Evolutionary conservation across 2,329 filamentous ascomycete species (phyloP), one percentile per base, ranked within the genome.

Genomic region (Aspergillus sp.): DNA sequence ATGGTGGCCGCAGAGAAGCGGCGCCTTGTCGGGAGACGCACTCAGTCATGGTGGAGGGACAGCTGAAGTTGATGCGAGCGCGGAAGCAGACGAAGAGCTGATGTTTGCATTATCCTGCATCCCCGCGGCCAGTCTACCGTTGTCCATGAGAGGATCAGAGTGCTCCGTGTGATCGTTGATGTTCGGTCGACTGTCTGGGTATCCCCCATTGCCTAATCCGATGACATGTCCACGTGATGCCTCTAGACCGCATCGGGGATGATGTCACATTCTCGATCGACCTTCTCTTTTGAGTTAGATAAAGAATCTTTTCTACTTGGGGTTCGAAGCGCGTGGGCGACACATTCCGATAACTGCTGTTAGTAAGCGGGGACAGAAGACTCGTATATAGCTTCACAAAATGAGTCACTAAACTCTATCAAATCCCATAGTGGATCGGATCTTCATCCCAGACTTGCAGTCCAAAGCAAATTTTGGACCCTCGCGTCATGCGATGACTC

Each of bases 1-100:
- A 83, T 33, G 55, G 59, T 22, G 61, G 58, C 35, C 60, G 65
- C 19, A 49, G 40, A 41, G 50, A 43, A 38, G 56, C 40, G 4
- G 32, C 50, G 42, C 60, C 56, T 48, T 64, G 60, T 55, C 50
- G 57, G 47, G 54, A 52, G 13, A 53, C 45, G 8, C 30, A 47
- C 20, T 53, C 46, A 19, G 60, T 48, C 65, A 69, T 65, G 43
- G 55, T 65, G 43, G 17, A 42, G 46, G 32, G 30, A 16, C 20
- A 8, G 43, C 9, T 42, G 7, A 20, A 42, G 35, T n/a, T 38
- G 19, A 24, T 42, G 11, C 17, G 40, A 42, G 19, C 19, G 16
- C 7, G 10, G 19, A 11, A 42, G 6, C 26, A 30, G 26, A 30
- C 8, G 10, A 1, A 30, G 26, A 11, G 26, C 10, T 8, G 26